These are phyloP conservation scores for Neonectria neomacrospora DNA, from an alignment of 2,329 filamentous ascomycete species.

Conservation along the genomic window DNA sequence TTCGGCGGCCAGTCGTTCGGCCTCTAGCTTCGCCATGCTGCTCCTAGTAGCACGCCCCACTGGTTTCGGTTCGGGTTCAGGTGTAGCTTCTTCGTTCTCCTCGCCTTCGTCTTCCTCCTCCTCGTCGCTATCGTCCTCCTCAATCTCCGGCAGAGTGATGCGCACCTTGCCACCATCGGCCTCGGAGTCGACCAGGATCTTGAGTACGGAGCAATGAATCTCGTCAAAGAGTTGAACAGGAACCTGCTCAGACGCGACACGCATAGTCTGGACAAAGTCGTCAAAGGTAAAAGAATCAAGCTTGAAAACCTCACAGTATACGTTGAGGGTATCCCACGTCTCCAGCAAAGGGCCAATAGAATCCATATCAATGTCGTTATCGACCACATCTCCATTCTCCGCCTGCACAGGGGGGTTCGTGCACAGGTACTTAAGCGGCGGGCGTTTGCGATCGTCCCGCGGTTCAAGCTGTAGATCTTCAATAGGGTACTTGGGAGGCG, in stretches of 20 bases:
- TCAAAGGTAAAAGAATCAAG: slow-evolving; percentile 98
- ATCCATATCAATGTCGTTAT: slow-evolving; percentile 75
- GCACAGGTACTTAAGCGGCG: slow-evolving; percentile 81
- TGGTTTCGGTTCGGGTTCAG: slow-evolving; percentile 77
- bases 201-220: slow-evolving; percentile 90
- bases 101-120: slow-evolving; percentile 70
- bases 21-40: slow-evolving; percentile 84
- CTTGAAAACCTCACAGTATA: slow-evolving; percentile 95
- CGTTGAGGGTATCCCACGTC: slow-evolving; percentile 96
- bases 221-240: slow-evolving; percentile 90
- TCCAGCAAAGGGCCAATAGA: slow-evolving; percentile 89
- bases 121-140: slow-evolving; percentile 76
- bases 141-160: slow-evolving; percentile 79
- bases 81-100: slow-evolving; percentile 64
- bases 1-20: slow-evolving; percentile 73
- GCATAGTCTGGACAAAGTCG: slow-evolving; percentile 90
- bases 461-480: slow-evolving; percentile 89
- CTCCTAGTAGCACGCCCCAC: slow-evolving; percentile 81
- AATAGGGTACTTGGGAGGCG: slow-evolving; percentile 91
- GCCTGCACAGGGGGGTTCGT: slow-evolving; percentile 67
- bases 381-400: slow-evolving; percentile 48
- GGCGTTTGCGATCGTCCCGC: slow-evolving; percentile 73
- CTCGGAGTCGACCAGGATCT: slow-evolving; percentile 82
- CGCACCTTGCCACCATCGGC: slow-evolving; percentile 81
- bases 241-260: slow-evolving; percentile 76